These are phyloP conservation scores for Immersiporthe knoxdaviesiana DNA, from an alignment of 2,329 filamentous ascomycete species.

Conservation along the genomic window DNA sequence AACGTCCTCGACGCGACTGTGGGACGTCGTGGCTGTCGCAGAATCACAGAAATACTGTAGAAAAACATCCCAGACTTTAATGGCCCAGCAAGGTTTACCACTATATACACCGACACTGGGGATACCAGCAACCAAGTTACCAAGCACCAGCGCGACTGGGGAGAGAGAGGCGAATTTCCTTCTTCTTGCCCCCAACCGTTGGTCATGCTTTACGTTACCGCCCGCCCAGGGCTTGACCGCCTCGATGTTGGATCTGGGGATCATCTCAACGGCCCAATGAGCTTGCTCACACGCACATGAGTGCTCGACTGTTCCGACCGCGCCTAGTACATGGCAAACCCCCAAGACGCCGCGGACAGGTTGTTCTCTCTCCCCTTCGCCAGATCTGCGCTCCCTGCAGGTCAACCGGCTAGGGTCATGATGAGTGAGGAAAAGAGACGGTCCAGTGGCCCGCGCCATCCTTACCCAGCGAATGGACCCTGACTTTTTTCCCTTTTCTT, in stretches of 20 bases:
- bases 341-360: not conserved
- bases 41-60: conserved; percentile 6
- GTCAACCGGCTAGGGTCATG: conserved; percentile 14
- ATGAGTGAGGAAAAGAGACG: not conserved
- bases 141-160: not conserved
- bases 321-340: too few relatives aligned
- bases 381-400: conserved; percentile 24
- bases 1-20: conserved; percentile 20
- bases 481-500: too few relatives aligned
- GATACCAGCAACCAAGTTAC: conserved; percentile 10
- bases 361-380: conserved; percentile 10
- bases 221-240: conserved; percentile 22
- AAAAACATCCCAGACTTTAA: conserved; percentile 17
- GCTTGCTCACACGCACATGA: conserved; percentile 21
- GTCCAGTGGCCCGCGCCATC: conserved; percentile 27
- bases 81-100: conserved; percentile 19
- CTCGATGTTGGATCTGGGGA: conserved; percentile 9
- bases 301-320: conserved; percentile 7
- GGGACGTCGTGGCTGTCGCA: conserved; percentile 12
- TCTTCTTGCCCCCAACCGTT: not conserved
- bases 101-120: conserved; percentile 23
- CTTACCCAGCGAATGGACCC: conserved; percentile 25
- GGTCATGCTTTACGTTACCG: conserved; percentile 7
- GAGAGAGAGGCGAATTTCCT: conserved; percentile 5
- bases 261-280: conserved; percentile 17